A percentile compares a stretch with the other conserved stretches of the same genome.
phyloP scores from a whole-genome alignment of 805 yeast genomes.

The Wickerhamiella siamensis region DNA sequence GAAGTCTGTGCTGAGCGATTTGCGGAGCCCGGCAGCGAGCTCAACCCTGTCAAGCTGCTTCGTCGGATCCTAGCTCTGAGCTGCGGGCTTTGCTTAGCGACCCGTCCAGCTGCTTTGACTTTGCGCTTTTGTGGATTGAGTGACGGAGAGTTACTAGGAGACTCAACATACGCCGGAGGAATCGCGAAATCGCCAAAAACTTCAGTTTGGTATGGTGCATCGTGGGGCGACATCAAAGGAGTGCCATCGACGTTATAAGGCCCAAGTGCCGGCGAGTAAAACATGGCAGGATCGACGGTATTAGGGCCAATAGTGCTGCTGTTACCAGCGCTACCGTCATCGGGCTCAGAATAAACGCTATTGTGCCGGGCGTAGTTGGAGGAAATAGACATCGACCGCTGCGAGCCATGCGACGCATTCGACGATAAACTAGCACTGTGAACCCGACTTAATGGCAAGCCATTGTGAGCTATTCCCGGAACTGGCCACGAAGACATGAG shows the following conservation, averaged over 20 bases:
- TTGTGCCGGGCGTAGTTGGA: not conserved
- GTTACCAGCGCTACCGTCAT: no score
- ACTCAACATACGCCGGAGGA: not conserved
- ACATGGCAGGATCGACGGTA: not conserved
- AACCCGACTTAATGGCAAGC: not conserved
- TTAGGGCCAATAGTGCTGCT: no score
- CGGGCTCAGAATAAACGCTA: not conserved
- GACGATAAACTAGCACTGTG: no score
- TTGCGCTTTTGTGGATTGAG: not conserved
- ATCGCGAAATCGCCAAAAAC: not conserved
- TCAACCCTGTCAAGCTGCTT: not conserved
- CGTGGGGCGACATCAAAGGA: constrained; percentile 1
- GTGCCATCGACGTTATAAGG: constrained; percentile 1
- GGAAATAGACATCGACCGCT: not conserved
- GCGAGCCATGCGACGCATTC: not conserved
- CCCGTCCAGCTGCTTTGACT: not conserved
- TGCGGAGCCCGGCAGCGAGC: no score
- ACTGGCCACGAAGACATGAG: not conserved
- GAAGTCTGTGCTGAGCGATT: not conserved
- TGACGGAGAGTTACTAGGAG: not conserved
- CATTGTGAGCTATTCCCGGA: not conserved
- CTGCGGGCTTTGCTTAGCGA: not conserved
- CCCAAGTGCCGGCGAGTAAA: constrained; percentile 2
- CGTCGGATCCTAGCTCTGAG: not conserved
- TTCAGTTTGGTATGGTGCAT: not conserved